Evolutionary conservation across 2,329 filamentous ascomycete species (phyloP).

Genomic region (Paraconiothyrium brasiliense): DNA sequence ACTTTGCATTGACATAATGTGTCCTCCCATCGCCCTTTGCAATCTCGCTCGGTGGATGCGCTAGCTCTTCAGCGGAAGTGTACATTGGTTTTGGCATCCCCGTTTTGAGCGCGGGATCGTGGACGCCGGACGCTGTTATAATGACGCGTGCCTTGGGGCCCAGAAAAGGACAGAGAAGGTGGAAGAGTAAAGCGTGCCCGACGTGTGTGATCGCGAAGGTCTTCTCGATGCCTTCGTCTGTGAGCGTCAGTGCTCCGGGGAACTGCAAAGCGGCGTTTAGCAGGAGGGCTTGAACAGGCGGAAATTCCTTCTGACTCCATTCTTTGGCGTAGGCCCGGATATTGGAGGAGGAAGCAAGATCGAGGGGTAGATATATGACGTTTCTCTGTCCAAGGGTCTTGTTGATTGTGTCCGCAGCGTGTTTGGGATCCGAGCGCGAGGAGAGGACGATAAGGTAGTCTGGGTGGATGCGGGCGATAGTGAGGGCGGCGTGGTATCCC

Average conservation of each 20-base stretch:
- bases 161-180: conserved; percentile 55
- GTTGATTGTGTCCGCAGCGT: conserved; percentile 57
- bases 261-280: conserved; percentile 62
- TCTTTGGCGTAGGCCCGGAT: conserved; percentile 55
- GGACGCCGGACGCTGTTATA: conserved; percentile 53
- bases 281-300: conserved; percentile 57
- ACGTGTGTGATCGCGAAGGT: conserved; percentile 62
- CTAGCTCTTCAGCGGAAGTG: conserved; percentile 56
- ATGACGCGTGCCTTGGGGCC: conserved; percentile 55
- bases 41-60: conserved; percentile 48
- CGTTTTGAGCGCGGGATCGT: conserved; percentile 57
- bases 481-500: conserved; percentile 28
- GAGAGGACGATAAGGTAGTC: conserved; percentile 30
- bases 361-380: conserved; percentile 54
- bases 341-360: conserved; percentile 53
- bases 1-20: conserved; percentile 58
- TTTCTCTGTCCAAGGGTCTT: conserved; percentile 52
- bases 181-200: conserved; percentile 61
- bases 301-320: conserved; percentile 47
- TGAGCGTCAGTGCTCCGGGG: conserved; percentile 46
- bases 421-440: conserved; percentile 51
- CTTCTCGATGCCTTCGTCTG: conserved; percentile 56
- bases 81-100: conserved; percentile 54
- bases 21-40: conserved; percentile 40
- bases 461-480: conserved; percentile 30